These are phyloP conservation scores for Curvularia hawaiiensis DNA, from an alignment of 2,329 filamentous ascomycete species.

Conservation along the genomic window DNA sequence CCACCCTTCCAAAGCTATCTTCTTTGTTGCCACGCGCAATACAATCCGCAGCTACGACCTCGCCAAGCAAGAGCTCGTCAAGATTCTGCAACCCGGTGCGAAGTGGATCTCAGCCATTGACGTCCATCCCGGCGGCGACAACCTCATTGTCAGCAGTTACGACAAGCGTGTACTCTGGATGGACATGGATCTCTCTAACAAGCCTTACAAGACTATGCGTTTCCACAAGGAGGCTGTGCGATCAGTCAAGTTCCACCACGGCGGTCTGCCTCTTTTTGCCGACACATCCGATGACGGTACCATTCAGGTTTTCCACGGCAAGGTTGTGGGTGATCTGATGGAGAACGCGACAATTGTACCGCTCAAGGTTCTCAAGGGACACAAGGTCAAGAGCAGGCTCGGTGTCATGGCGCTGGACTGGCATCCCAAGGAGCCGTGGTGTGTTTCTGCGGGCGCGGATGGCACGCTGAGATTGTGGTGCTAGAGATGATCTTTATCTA, in stretches of 20 bases:
- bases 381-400: slow-evolving; percentile 82
- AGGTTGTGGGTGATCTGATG: slow-evolving; percentile 92
- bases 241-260: slow-evolving; percentile 83
- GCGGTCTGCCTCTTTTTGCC: slow-evolving; percentile 81
- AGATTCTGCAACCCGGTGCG: slow-evolving; percentile 90
- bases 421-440: slow-evolving; percentile 95
- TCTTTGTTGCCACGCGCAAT: slow-evolving; percentile 95
- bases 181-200: slow-evolving; percentile 86
- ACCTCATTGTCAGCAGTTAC: slow-evolving; percentile 92
- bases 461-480: slow-evolving; percentile 87
- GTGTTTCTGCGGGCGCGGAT: slow-evolving; percentile 91
- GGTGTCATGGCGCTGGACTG: slow-evolving; percentile 95
- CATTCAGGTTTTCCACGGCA: slow-evolving; percentile 95
- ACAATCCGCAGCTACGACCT: slow-evolving; percentile 94
- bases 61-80: slow-evolving; percentile 86
- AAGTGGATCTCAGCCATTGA: slow-evolving; percentile 95
- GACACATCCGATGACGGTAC: slow-evolving; percentile 95
- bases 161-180: slow-evolving; percentile 95
- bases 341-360: slow-evolving; percentile 97
- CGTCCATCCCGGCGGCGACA: slow-evolving; percentile 90
- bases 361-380: slow-evolving; percentile 89
- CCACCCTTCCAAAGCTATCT: slow-evolving; percentile 88
- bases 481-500: slow-evolving; percentile 2
- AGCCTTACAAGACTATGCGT: slow-evolving; percentile 94
- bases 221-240: slow-evolving; percentile 94